phyloP scores from a whole-genome alignment of 1,284 basidiomycete genomes.

The Cryptococcus deneoformans region DNA sequence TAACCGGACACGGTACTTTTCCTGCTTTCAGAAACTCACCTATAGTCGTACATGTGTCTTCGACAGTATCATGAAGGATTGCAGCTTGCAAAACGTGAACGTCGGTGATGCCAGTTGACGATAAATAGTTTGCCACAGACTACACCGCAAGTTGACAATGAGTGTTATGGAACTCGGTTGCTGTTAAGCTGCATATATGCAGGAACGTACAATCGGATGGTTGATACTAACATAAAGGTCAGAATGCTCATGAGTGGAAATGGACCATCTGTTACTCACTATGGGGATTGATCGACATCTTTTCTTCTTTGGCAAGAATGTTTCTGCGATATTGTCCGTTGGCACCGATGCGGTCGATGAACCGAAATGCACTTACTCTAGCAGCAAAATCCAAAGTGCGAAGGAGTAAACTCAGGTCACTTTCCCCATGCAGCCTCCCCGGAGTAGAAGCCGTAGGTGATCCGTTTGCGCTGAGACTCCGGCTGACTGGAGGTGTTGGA shows the following conservation, averaged over 20 bases:
- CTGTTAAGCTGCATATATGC: not conserved
- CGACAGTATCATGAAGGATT: slow-evolving; percentile 51
- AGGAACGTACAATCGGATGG: slow-evolving; percentile 38
- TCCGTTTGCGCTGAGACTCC: slow-evolving; percentile 8
- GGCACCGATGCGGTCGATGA: not conserved
- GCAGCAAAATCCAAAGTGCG: slow-evolving; percentile 48
- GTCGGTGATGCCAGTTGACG: slow-evolving; percentile 43
- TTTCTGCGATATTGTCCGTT: slow-evolving; percentile 28
- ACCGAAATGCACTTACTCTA: slow-evolving; percentile 27
- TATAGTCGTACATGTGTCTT: slow-evolving; percentile 49
- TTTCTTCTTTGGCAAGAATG: slow-evolving; percentile 49
- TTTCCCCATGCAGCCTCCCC: slow-evolving; percentile 12
- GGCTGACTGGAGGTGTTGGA: slow-evolving; percentile 16
- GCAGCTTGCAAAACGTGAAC: slow-evolving; percentile 47
- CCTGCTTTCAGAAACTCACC: slow-evolving; percentile 19
- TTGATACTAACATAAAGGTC: slow-evolving; percentile 34
- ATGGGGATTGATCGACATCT: slow-evolving; percentile 48
- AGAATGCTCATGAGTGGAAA: not conserved
- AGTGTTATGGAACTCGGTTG: not conserved
- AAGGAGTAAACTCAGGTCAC: slow-evolving; percentile 31
- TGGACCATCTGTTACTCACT: slow-evolving; percentile 23
- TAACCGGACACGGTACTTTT: not conserved
- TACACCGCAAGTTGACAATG: slow-evolving; percentile 7
- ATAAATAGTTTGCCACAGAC: slow-evolving; percentile 46
- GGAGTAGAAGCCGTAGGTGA: not conserved